Conservation (phyloP, 129 eudicot species). For the Helianthus annuus region DNA sequence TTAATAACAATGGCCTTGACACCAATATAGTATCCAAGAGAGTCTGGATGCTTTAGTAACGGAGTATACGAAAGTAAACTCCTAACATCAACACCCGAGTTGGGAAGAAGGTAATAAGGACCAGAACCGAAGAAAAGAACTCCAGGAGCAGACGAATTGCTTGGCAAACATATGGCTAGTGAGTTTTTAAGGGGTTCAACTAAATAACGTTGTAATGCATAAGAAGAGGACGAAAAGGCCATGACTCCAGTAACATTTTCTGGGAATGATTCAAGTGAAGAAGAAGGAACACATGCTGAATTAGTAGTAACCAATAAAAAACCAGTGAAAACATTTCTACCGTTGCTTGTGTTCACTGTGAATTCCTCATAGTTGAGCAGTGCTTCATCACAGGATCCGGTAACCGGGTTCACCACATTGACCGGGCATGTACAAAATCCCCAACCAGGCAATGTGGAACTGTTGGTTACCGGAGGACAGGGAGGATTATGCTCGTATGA, state of each 20-base stretch:
- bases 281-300: constrained; percentile 43
- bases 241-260: constrained; percentile 40
- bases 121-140: constrained; percentile 49
- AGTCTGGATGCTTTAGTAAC: constrained; percentile 25
- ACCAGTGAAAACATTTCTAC: constrained; percentile 23
- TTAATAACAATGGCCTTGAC: constrained; percentile 34
- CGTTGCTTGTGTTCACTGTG: constrained; percentile 32
- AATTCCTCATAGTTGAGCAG: constrained; percentile 29
- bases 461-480: constrained; percentile 17
- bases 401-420: constrained; percentile 41
- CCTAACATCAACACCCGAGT: constrained; percentile 27
- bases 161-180: constrained; percentile 50
- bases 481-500: constrained; percentile 18
- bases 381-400: constrained; percentile 34
- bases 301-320: constrained; percentile 12
- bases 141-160: constrained; percentile 32
- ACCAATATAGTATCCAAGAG: constrained; percentile 37
- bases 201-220: constrained; percentile 40
- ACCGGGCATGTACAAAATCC: constrained; percentile 35
- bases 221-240: constrained; percentile 44
- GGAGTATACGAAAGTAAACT: constrained; percentile 38
- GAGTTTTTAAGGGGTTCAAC: constrained; percentile 17
- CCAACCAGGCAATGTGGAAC: constrained; percentile 14
- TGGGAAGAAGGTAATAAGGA: constrained; percentile 43
- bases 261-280: constrained; percentile 37